These are phyloP conservation scores for Venturia oleaginea DNA, from an alignment of 2,329 filamentous ascomycete genomes.

Conservation along the genomic window DNA sequence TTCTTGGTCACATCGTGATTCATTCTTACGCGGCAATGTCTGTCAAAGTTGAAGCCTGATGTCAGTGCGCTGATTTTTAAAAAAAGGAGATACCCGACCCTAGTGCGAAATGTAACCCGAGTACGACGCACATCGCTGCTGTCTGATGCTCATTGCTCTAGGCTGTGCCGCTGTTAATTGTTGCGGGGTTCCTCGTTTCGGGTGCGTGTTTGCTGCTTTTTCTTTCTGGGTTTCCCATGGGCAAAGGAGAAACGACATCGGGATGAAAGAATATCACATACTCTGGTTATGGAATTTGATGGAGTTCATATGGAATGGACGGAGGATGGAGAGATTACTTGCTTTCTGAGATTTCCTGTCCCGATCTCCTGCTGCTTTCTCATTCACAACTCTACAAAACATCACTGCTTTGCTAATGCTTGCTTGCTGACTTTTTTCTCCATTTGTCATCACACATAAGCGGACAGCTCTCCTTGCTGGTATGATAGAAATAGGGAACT, in stretches of 20 bases:
- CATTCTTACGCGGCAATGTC: conserved; percentile 1
- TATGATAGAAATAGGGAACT: background rate
- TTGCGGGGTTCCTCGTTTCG: conserved; percentile 2
- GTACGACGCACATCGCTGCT: background rate
- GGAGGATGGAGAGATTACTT: conserved; percentile 1
- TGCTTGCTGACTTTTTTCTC: background rate
- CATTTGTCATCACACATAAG: background rate
- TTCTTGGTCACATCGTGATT: background rate
- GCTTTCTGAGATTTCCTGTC: background rate
- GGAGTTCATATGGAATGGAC: background rate
- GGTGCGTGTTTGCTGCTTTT: conserved; percentile 4
- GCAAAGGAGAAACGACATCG: background rate
- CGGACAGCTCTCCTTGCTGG: background rate
- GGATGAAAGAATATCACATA: conserved; percentile 3
- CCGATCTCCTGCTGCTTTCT: background rate
- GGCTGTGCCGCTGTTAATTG: conserved; percentile 5
- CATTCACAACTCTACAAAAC: background rate
- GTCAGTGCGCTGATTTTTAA: conserved; percentile 4
- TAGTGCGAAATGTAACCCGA: conserved; percentile 2
- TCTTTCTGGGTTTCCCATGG: conserved; percentile 1
- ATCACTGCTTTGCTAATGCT: background rate
- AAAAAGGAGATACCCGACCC: conserved; percentile 8
- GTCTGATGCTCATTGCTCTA: conserved; percentile 1
- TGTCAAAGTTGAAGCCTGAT: background rate
- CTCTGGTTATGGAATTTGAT: background rate